Evolutionary conservation across 306 rosid species (phyloP).

Genomic region (Vigna reflexopilosa): DNA sequence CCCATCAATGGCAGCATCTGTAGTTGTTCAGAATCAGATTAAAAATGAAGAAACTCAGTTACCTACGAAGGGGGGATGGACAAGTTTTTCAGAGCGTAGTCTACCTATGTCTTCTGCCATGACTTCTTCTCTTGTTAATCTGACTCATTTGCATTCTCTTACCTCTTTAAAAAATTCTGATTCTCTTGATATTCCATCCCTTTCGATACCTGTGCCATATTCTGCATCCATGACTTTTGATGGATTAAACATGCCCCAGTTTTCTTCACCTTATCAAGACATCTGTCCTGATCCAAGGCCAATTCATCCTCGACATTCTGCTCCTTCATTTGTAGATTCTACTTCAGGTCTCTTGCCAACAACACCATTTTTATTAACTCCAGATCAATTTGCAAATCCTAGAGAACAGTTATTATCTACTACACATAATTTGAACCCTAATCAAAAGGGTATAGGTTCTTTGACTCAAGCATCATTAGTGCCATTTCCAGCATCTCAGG

Average conservation of each 20-base stretch:
- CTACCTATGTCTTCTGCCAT: conserved; percentile 47
- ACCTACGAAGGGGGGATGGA: conserved; percentile 45
- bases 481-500: conserved; percentile 52
- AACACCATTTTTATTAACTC: conserved; percentile 52
- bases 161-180: conserved; percentile 47
- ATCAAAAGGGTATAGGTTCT: conserved; percentile 41
- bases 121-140: conserved; percentile 54
- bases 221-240: conserved; percentile 34
- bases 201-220: conserved; percentile 51
- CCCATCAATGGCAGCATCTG: conserved; percentile 44
- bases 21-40: conserved; percentile 42
- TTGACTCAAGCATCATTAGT: conserved; percentile 36
- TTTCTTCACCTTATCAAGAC: conserved; percentile 51
- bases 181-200: conserved; percentile 52
- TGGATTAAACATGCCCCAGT: conserved; percentile 42
- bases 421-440: conserved; percentile 46
- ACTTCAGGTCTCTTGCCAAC: conserved; percentile 53
- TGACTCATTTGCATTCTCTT: conserved; percentile 41
- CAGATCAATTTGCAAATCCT: conserved; percentile 50
- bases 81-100: conserved; percentile 46
- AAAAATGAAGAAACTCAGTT: conserved; percentile 55
- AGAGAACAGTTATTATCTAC: conserved; percentile 47
- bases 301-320: conserved; percentile 51
- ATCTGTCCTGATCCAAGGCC: conserved; percentile 48
- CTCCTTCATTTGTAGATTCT: conserved; percentile 52